These are phyloP conservation scores for Penicillium pulvis DNA, from an alignment of 495 filamentous ascomycete species.

Conservation along the genomic window DNA sequence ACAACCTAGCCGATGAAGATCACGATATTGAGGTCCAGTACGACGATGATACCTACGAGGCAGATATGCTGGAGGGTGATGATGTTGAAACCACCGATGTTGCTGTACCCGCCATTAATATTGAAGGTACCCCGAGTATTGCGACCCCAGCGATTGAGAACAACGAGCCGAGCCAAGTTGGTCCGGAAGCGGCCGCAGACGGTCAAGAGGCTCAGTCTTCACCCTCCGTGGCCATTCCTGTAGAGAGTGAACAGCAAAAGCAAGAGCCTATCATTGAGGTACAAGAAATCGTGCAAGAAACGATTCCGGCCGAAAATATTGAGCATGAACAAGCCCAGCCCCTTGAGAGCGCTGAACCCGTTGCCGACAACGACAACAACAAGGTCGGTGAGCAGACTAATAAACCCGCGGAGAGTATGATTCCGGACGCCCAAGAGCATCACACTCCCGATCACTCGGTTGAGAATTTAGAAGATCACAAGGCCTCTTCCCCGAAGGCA, in stretches of 20 bases:
- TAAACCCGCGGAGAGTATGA: constrained; percentile 20
- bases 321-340: neutral
- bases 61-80: constrained; percentile 50
- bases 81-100: constrained; percentile 38
- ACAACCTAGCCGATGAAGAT: constrained; percentile 33
- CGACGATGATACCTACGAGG: constrained; percentile 38
- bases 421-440: constrained; percentile 13
- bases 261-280: constrained; percentile 8
- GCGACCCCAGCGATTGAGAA: constrained; percentile 12
- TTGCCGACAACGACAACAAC: neutral
- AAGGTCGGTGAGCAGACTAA: constrained; percentile 28
- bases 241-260: neutral
- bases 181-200: neutral
- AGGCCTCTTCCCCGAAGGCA: constrained; percentile 4
- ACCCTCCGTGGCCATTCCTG: neutral
- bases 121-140: constrained; percentile 17
- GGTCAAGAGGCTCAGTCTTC: neutral
- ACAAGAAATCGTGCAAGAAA: neutral
- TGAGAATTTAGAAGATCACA: constrained; percentile 10
- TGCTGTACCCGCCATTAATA: constrained; percentile 32
- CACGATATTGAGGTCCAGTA: constrained; percentile 41
- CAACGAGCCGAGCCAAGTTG: constrained; percentile 11
- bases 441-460: constrained; percentile 8
- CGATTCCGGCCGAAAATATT: neutral
- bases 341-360: neutral